Evolutionary conservation across 1,139 yeast species (phyloP).

Genomic region (Protomyces inouyei): DNA sequence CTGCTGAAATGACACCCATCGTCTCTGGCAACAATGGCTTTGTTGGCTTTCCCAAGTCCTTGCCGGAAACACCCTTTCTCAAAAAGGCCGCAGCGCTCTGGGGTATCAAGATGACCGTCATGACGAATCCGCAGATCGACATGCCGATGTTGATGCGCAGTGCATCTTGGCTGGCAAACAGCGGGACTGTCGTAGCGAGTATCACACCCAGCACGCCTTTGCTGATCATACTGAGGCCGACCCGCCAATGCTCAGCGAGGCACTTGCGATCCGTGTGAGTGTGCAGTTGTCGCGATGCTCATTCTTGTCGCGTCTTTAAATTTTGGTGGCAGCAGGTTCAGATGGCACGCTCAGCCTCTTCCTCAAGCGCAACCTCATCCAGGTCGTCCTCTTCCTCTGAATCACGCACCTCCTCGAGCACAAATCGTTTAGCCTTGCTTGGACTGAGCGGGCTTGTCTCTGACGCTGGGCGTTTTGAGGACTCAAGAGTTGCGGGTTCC

Average conservation of each 20-base stretch:
- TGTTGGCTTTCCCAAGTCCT: slow-evolving; percentile 68
- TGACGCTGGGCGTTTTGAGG: no score
- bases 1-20: slow-evolving; percentile 82
- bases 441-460: no score
- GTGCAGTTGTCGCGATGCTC: no score
- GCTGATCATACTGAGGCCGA: background rate
- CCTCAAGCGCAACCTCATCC: background rate
- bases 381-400: background rate
- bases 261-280: no score
- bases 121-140: slow-evolving; percentile 58
- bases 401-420: background rate
- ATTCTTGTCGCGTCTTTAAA: background rate
- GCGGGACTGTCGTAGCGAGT: background rate
- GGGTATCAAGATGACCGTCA: slow-evolving; percentile 62
- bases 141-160: slow-evolving; percentile 49
- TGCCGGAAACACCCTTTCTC: slow-evolving; percentile 74
- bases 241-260: no score
- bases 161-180: slow-evolving; percentile 32
- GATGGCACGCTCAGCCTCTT: background rate
- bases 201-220: background rate
- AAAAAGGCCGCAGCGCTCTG: slow-evolving; percentile 61
- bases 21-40: slow-evolving; percentile 79
- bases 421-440: background rate
- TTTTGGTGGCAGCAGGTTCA: background rate
- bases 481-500: no score